A percentile compares a stretch with the other conserved stretches of the same genome.
Conservation (phyloP, 371 early-diverging fungal genomes). For the Mucor saturninus region DNA sequence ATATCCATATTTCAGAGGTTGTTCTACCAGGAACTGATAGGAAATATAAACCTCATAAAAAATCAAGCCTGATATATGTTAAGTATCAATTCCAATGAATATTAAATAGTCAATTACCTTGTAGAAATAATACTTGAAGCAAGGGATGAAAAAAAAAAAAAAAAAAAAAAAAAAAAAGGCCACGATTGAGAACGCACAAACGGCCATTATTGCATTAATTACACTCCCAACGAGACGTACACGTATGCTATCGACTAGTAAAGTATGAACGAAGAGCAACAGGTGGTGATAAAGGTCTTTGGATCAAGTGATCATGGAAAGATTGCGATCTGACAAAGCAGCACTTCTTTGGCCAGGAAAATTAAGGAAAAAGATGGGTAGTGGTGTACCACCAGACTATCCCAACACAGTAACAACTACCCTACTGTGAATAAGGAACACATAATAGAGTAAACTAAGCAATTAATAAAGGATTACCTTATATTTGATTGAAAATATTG, state of each 20-base stretch:
- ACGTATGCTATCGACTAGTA: slow-evolving; percentile 15
- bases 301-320: too few relatives aligned
- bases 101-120: slow-evolving; percentile 12
- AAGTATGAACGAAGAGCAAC: too few relatives aligned
- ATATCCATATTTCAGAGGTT: slow-evolving; percentile 26
- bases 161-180: slow-evolving; percentile 21
- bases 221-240: slow-evolving; percentile 26
- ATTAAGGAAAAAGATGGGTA: too few relatives aligned
- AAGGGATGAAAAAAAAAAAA: slow-evolving; percentile 28
- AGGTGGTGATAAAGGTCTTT: too few relatives aligned
- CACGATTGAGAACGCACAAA: slow-evolving; percentile 9
- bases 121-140: slow-evolving; percentile 30
- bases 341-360: too few relatives aligned
- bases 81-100: neutral
- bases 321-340: too few relatives aligned
- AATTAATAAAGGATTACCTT: too few relatives aligned
- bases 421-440: too few relatives aligned
- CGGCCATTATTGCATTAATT: slow-evolving; percentile 20
- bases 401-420: too few relatives aligned
- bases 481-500: too few relatives aligned
- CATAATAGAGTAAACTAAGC: too few relatives aligned
- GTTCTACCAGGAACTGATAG: slow-evolving; percentile 26
- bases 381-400: too few relatives aligned
- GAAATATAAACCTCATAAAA: slow-evolving; percentile 29
- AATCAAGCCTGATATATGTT: slow-evolving; percentile 15